Conservation (phyloP, 2,329 filamentous ascomycete genomes). For the Simplicillium aogashimaense region DNA sequence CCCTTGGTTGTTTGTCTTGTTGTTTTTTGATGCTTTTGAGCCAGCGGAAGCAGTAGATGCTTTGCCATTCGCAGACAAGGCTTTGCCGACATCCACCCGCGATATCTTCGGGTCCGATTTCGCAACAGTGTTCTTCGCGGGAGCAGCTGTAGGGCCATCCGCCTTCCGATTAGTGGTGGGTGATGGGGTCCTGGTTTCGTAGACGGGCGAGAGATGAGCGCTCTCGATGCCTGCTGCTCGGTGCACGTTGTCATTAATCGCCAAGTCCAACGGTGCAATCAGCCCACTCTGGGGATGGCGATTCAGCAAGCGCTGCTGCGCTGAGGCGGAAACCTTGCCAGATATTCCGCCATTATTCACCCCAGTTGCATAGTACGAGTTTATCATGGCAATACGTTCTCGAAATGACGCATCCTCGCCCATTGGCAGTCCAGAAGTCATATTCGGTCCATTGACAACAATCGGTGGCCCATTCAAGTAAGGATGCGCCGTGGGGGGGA, state of each 20-base stretch:
- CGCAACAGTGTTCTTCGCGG: conserved; percentile 5
- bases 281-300: conserved; percentile 35
- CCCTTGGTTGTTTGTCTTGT: conserved; percentile 24
- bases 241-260: conserved; percentile 32
- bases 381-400: conserved; percentile 31
- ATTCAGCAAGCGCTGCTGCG: conserved; percentile 25
- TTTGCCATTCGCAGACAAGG: conserved; percentile 6
- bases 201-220: conserved; percentile 60
- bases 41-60: neutral
- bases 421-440: conserved; percentile 7
- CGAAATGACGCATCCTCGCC: conserved; percentile 29
- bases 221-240: conserved; percentile 8
- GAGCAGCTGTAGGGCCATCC: conserved; percentile 19
- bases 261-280: conserved; percentile 47
- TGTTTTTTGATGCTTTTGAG: conserved; percentile 11
- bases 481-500: neutral
- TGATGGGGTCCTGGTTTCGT: conserved; percentile 62
- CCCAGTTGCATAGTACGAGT: conserved; percentile 21
- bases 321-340: conserved; percentile 18
- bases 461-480: conserved; percentile 12
- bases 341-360: conserved; percentile 11
- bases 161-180: conserved; percentile 49
- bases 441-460: conserved; percentile 24
- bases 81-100: conserved; percentile 8
- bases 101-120: conserved; percentile 10